phyloP scores from a whole-genome alignment of 2,329 filamentous ascomycete species.

The Microcera coccophila region DNA sequence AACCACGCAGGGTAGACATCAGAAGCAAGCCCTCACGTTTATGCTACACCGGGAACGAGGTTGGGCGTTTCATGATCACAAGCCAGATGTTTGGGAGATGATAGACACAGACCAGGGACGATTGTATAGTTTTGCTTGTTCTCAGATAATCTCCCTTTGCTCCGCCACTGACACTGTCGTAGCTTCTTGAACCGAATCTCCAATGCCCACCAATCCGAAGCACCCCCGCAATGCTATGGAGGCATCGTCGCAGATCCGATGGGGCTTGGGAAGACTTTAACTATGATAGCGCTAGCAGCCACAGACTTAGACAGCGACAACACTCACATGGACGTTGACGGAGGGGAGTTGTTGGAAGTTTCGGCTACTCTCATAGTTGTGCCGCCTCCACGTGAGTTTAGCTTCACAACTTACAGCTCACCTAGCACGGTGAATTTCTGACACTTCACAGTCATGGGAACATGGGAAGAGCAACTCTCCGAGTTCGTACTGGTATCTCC shows the following conservation, averaged over 20 bases:
- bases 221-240: constrained; percentile 36
- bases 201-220: constrained; percentile 22
- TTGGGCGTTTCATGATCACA: constrained; percentile 28
- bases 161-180: background rate
- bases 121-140: too few relatives aligned
- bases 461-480: constrained; percentile 36
- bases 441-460: constrained; percentile 32
- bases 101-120: too few relatives aligned
- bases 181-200: constrained; percentile 37
- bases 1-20: constrained; percentile 32
- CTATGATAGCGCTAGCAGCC: constrained; percentile 41
- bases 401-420: background rate
- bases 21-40: constrained; percentile 42
- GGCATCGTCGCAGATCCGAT: constrained; percentile 46
- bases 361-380: constrained; percentile 34
- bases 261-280: constrained; percentile 45
- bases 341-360: background rate
- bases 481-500: constrained; percentile 10
- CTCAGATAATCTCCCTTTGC: too few relatives aligned
- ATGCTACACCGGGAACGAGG: constrained; percentile 38
- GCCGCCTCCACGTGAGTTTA: constrained; percentile 32
- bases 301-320: too few relatives aligned
- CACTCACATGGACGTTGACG: too few relatives aligned
- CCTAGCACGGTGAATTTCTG: too few relatives aligned
- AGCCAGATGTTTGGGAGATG: constrained; percentile 35